A percentile compares a stretch with the other conserved stretches of the same genome.
phyloP scores from a whole-genome alignment of 1,139 yeast genomes.

The Candida glucosophila region DNA sequence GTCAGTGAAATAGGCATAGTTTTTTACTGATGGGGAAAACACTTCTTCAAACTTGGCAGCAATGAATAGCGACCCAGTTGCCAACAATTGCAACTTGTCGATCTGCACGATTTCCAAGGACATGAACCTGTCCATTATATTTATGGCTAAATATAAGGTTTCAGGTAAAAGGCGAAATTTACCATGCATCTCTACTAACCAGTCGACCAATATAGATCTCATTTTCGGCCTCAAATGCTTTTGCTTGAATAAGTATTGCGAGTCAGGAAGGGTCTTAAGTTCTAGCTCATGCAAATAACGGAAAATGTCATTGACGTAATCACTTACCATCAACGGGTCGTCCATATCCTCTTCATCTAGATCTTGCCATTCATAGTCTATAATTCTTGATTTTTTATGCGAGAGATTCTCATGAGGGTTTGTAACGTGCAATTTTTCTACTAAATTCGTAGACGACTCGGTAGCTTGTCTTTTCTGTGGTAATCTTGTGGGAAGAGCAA shows the following conservation, averaged over 20 bases:
- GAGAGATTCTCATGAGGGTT: slow-evolving; percentile 11
- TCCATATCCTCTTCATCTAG: slow-evolving; percentile 83
- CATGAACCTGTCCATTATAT: slow-evolving; percentile 86
- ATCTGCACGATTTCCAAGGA: slow-evolving; percentile 72
- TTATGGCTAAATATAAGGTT: slow-evolving; percentile 80
- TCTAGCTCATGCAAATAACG: slow-evolving; percentile 72
- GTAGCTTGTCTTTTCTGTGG: slow-evolving; percentile 53
- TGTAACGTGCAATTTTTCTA: slow-evolving; percentile 30
- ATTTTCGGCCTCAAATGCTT: slow-evolving; percentile 72
- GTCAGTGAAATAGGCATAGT: slow-evolving; percentile 84
- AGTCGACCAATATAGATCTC: slow-evolving; percentile 86
- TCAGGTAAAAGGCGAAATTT: slow-evolving; percentile 85
- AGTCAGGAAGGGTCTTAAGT: slow-evolving; percentile 66
- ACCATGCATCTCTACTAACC: slow-evolving; percentile 90
- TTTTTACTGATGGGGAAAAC: slow-evolving; percentile 78
- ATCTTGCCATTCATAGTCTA: slow-evolving; percentile 75
- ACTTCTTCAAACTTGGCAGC: slow-evolving; percentile 97
- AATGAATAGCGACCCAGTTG: slow-evolving; percentile 82
- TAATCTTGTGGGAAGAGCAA: slow-evolving; percentile 31
- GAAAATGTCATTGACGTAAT: slow-evolving; percentile 83
- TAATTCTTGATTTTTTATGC: slow-evolving; percentile 26
- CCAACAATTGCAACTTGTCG: slow-evolving; percentile 79
- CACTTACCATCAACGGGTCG: slow-evolving; percentile 94
- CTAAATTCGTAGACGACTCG: slow-evolving; percentile 42
- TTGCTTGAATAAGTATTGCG: slow-evolving; percentile 68